phyloP scores from a whole-genome alignment of 306 rosid species.

The Sphenostylis stenocarpa region DNA sequence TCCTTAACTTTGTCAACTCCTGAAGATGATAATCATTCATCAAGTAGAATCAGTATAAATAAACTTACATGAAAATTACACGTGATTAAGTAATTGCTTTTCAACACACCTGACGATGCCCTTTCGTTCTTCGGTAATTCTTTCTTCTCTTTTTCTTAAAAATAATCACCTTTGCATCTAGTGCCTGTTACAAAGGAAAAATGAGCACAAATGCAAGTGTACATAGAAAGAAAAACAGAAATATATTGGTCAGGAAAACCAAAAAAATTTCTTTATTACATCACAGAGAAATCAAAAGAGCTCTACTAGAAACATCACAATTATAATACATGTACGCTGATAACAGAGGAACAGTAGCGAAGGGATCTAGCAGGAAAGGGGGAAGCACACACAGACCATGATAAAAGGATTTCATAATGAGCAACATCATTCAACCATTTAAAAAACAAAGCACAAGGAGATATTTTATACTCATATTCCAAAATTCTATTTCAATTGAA shows the following conservation, averaged over 20 bases:
- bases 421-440: neutral
- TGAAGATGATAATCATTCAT: constrained; percentile 38
- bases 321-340: neutral
- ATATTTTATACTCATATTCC: neutral
- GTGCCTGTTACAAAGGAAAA: constrained; percentile 53
- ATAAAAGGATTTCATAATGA: neutral
- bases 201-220: constrained; percentile 3
- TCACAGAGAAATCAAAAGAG: neutral
- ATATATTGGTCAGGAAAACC: neutral
- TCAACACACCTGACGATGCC: constrained; percentile 80
- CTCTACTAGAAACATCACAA: neutral
- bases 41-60: constrained; percentile 18
- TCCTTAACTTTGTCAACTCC: constrained; percentile 95
- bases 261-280: neutral
- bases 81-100: constrained; percentile 5
- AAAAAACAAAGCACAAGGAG: too few species aligned
- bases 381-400: neutral
- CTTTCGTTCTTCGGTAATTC: constrained; percentile 85
- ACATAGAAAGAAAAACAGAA: neutral
- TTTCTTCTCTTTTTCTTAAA: constrained; percentile 97
- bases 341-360: too few species aligned
- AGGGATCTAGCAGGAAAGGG: too few species aligned
- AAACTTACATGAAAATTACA: neutral
- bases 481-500: too few species aligned
- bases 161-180: constrained; percentile 81